Conservation (phyloP, 78 protist genomes). For the Mastigamoeba balamuthi region DNA sequence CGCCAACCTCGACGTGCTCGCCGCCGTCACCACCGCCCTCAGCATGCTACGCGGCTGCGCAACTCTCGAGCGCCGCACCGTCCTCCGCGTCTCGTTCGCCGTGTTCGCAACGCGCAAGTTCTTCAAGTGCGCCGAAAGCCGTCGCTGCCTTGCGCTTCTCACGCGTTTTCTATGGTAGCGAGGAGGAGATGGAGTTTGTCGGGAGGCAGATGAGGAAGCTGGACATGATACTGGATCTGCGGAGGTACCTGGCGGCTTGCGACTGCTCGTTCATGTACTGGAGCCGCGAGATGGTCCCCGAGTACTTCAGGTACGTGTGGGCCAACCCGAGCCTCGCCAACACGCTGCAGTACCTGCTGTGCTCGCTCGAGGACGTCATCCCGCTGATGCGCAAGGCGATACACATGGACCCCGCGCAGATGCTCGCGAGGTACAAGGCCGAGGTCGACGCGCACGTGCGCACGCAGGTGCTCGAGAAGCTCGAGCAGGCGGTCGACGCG, state of each 20-base stretch:
- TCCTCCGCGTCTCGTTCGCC: not conserved
- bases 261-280: conserved; percentile 70
- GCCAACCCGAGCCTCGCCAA: conserved; percentile 37
- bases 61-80: not conserved
- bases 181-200: conserved; percentile 17
- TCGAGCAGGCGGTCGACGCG: conserved; percentile 70
- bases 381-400: not conserved
- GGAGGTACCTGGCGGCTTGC: conserved; percentile 4
- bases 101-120: not conserved
- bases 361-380: conserved; percentile 48
- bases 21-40: not conserved
- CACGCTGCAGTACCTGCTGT: conserved; percentile 39
- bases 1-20: not conserved
- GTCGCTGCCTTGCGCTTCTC: not conserved
- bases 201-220: conserved; percentile 10
- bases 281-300: conserved; percentile 53
- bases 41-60: not conserved
- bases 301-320: conserved; percentile 42
- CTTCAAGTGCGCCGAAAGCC: not conserved
- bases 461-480: not conserved
- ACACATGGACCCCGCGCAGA: not conserved
- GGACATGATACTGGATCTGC: conserved; percentile 25
- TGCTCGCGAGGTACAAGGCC: not conserved
- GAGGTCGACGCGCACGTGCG: not conserved
- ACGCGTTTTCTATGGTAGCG: not conserved